Evolutionary conservation across 768 basidiomycete genomes (phyloP).

Genomic region (Trametes punicea): DNA sequence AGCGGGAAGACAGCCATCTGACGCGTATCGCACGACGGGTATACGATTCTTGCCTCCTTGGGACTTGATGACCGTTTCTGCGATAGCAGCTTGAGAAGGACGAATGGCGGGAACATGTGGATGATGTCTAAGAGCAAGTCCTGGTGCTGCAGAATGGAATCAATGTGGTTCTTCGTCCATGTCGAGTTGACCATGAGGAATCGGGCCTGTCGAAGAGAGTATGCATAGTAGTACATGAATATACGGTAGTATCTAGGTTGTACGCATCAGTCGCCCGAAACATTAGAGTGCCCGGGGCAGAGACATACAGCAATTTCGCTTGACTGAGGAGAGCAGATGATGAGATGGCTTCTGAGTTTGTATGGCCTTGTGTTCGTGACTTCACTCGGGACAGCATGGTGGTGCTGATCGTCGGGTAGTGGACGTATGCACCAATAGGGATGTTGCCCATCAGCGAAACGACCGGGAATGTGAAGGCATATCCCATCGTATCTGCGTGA

Average conservation of each 20-base stretch:
- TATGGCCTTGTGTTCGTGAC: constrained; percentile 54
- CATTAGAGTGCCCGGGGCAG: not conserved
- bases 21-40: constrained; percentile 88
- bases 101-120: constrained; percentile 41
- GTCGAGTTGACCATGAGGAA: constrained; percentile 94
- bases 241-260: constrained; percentile 76
- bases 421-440: constrained; percentile 86
- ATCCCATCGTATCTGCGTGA: constrained; percentile 90
- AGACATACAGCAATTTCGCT: constrained; percentile 61
- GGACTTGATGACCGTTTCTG: constrained; percentile 12
- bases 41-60: constrained; percentile 54
- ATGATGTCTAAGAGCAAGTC: constrained; percentile 48
- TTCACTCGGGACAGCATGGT: constrained; percentile 87
- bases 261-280: not conserved
- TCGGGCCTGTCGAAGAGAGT: constrained; percentile 65
- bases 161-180: constrained; percentile 88
- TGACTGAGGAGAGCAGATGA: constrained; percentile 50
- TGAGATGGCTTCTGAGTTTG: constrained; percentile 57
- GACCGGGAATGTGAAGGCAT: constrained; percentile 88
- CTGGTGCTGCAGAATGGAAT: constrained; percentile 60
- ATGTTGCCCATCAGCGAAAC: constrained; percentile 61
- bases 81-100: constrained; percentile 28
- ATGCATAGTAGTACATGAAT: constrained; percentile 80
- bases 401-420: constrained; percentile 95
- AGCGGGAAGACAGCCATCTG: constrained; percentile 60